Evolutionary conservation across 805 yeast genomes (phyloP).

Genomic region (Yarrowia osloensis): DNA sequence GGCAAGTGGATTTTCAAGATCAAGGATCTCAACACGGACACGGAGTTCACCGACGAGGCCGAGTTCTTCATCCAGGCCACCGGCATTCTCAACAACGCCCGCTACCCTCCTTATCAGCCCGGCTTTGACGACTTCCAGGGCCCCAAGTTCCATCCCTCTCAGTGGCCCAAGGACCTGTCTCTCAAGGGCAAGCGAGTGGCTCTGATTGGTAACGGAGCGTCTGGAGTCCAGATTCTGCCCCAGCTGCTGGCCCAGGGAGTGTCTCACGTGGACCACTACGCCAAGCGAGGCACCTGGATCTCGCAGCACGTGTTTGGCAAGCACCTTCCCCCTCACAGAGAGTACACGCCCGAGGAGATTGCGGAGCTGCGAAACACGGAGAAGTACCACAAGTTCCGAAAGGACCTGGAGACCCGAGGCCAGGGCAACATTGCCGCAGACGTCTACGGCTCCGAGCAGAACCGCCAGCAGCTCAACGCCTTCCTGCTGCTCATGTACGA

Average conservation of each 20-base stretch:
- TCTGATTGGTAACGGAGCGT: slow-evolving; percentile 31
- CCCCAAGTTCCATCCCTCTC: slow-evolving; percentile 32
- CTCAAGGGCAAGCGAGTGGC: slow-evolving; percentile 32
- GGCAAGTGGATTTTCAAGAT: slow-evolving; percentile 30
- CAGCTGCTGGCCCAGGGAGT: slow-evolving; percentile 36
- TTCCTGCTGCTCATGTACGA: slow-evolving; percentile 29
- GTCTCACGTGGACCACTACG: slow-evolving; percentile 31
- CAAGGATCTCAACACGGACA: slow-evolving; percentile 30
- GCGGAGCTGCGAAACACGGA: slow-evolving; percentile 34
- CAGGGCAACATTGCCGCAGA: slow-evolving; percentile 27
- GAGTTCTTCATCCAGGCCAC: slow-evolving; percentile 29
- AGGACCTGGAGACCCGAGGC: slow-evolving; percentile 35
- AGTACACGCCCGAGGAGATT: slow-evolving; percentile 34
- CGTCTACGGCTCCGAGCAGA: slow-evolving; percentile 21
- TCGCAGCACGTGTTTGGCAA: slow-evolving; percentile 33
- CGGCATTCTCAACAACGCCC: slow-evolving; percentile 30
- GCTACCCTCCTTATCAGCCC: slow-evolving; percentile 27
- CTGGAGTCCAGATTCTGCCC: slow-evolving; percentile 34
- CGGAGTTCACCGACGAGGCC: slow-evolving; percentile 33
- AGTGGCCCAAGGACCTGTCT: slow-evolving; percentile 32
- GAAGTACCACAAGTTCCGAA: slow-evolving; percentile 35
- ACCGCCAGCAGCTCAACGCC: slow-evolving; percentile 17
- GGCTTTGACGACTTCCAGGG: slow-evolving; percentile 31
- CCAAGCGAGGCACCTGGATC: slow-evolving; percentile 28
- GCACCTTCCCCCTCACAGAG: slow-evolving; percentile 33